phyloP scores from a whole-genome alignment of 2,329 filamentous ascomycete genomes.

The Aspergillus hiratsukae region DNA sequence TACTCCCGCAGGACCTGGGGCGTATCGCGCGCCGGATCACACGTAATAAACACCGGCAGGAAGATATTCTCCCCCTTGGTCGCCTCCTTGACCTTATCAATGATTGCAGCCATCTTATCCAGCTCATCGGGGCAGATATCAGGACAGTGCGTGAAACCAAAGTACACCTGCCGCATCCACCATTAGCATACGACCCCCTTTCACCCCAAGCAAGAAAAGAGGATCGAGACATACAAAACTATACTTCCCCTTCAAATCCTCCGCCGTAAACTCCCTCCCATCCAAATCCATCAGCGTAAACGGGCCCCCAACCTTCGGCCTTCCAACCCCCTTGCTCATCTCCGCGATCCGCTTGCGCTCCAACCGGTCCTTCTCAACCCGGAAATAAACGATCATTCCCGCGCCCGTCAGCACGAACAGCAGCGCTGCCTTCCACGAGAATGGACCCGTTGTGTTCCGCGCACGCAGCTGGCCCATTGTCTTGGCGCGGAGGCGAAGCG shows the following conservation, averaged over 20 bases:
- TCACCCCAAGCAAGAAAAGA: not conserved
- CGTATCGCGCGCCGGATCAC: slow-evolving; percentile 87
- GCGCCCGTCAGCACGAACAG: slow-evolving; percentile 77
- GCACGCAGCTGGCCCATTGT: slow-evolving; percentile 40
- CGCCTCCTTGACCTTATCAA: slow-evolving; percentile 58
- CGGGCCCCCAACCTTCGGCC: slow-evolving; percentile 84
- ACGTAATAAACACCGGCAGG: slow-evolving; percentile 86
- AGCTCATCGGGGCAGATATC: slow-evolving; percentile 99
- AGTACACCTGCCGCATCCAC: slow-evolving; percentile 68
- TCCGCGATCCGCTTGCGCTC: slow-evolving; percentile 84
- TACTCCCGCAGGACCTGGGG: slow-evolving; percentile 81
- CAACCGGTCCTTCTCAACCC: slow-evolving; percentile 87
- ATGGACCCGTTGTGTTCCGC: slow-evolving; percentile 54
- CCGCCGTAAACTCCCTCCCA: slow-evolving; percentile 70
- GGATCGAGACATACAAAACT: slow-evolving; percentile 37
- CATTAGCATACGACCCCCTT: slow-evolving; percentile 2
- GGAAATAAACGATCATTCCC: slow-evolving; percentile 83
- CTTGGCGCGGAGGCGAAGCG: slow-evolving; percentile 21
- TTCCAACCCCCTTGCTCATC: slow-evolving; percentile 86
- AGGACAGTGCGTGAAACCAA: slow-evolving; percentile 96
- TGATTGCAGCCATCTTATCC: slow-evolving; percentile 98
- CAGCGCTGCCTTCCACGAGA: slow-evolving; percentile 85
- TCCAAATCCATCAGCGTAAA: slow-evolving; percentile 81
- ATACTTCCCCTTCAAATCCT: slow-evolving; percentile 83
- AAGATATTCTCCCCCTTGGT: slow-evolving; percentile 46